Percentiles rank a stretch among this genome's conserved stretches.
These are phyloP conservation scores for Diaporthe nobilis DNA, from an alignment of 2,329 filamentous ascomycete genomes.

Conservation along the genomic window DNA sequence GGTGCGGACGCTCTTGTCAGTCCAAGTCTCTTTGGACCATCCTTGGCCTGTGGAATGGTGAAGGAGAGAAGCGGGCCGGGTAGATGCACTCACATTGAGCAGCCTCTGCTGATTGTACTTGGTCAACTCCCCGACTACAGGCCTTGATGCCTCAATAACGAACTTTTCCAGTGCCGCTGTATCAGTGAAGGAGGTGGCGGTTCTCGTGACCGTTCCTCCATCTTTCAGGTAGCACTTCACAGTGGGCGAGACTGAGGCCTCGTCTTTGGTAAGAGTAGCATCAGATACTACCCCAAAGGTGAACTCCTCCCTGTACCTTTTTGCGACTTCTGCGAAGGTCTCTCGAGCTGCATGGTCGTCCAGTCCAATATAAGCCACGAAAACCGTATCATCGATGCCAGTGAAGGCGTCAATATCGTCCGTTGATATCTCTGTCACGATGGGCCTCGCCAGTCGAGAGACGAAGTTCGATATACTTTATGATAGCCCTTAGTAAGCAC, in stretches of 20 bases:
- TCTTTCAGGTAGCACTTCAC: conserved; percentile 52
- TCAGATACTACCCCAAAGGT: conserved; percentile 50
- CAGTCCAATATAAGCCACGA: conserved; percentile 48
- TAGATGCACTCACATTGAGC: conserved; percentile 50
- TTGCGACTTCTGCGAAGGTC: conserved; percentile 47
- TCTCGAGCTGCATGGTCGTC: conserved; percentile 43
- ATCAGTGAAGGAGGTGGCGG: conserved; percentile 41
- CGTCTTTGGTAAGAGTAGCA: conserved; percentile 38
- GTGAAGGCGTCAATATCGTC: conserved; percentile 48
- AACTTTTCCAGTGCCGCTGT: conserved; percentile 47
- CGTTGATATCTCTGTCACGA: conserved; percentile 44
- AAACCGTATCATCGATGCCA: conserved; percentile 50
- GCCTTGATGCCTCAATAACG: conserved; percentile 48
- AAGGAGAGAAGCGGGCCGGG: background rate
- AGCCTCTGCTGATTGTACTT: conserved; percentile 51
- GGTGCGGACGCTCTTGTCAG: conserved; percentile 28
- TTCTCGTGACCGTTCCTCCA: conserved; percentile 46
- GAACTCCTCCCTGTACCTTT: conserved; percentile 51
- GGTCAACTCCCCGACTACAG: conserved; percentile 52
- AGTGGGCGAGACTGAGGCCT: conserved; percentile 41
- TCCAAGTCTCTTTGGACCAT: background rate
- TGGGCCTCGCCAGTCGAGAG: conserved; percentile 47
- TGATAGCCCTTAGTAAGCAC: background rate
- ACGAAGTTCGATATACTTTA: conserved; percentile 47
- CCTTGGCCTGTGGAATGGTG: background rate